Base-by-base conservation (phyloP, 2,329 filamentous ascomycete genomes). In the Monosporascus sp. region DNA sequence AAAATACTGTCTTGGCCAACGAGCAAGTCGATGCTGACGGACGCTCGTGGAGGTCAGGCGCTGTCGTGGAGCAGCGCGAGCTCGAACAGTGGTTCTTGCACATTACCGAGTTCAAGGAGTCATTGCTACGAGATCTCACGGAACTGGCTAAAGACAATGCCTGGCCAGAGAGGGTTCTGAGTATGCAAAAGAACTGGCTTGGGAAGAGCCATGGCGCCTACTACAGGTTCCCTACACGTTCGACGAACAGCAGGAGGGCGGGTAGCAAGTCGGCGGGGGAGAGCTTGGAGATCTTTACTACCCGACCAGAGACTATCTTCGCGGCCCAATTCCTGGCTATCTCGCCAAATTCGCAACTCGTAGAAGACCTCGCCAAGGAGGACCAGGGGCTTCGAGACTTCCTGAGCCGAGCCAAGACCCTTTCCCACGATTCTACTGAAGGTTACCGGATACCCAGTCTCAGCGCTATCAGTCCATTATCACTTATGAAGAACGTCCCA, bases 21-120 rank as follows among this genome's bases (percentile, higher is more conserved):
- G 91, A 96, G 70, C 91, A 96, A 72, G 90, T 96, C n/a, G 89
- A 95, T 67, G 80, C 87, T 49, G 87, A 90, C 65, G 91, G 91
- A 35, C 83, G 78, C 62, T 96, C 91, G 2, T 96, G 91, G 91
- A 82, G 91, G 53, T 94, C 89, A 1, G 91, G 91, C 9, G 91
- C 89, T 49, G 86, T 88, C 67, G 90, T 95, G 19, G 87, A 94
- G 70, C 88, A 91, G 72, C 77, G 83, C 55, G 82, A 82, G 60
- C 75, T 95, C 48, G 90, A 88, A 71, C 91, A 96, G 70, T 96
- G 91, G 91, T 96, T 95, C 68, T 82, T 96, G 58, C 85, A 85
- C 57, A 95, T 94, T 64, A 93, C 90, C 3, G 81, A 82, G 48
- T 94, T 89, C 65, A 84, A 88, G 56, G 85, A 93, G 51, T 76